Conservation (phyloP, 257 asterid genomes). For the Cynanchum wilfordii region DNA sequence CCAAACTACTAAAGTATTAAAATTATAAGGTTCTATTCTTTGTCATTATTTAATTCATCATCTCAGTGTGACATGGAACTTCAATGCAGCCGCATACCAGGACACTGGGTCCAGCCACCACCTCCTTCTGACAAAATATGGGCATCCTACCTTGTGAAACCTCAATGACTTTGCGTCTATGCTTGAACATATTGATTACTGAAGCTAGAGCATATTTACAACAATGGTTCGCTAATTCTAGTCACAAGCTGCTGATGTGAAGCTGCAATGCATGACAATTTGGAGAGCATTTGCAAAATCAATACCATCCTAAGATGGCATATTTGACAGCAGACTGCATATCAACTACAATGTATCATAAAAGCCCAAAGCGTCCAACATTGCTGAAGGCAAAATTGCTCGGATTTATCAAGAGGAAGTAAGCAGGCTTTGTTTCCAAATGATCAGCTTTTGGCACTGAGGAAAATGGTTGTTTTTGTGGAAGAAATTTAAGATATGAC, state of each 20-base stretch:
- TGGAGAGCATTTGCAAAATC: not conserved
- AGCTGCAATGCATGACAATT: not conserved
- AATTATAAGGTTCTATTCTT: not conserved
- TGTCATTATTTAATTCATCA: not conserved
- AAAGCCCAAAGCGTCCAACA: not conserved
- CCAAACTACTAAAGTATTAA: not conserved
- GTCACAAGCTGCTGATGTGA: not conserved
- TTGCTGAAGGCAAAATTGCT: not conserved
- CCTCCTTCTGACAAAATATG: constrained; percentile 82
- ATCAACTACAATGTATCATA: not conserved
- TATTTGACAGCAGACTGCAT: not conserved
- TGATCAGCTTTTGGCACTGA: not conserved
- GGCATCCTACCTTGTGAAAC: constrained; percentile 79
- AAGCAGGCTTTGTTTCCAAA: not conserved
- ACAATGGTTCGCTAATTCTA: not conserved
- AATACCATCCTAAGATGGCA: not conserved
- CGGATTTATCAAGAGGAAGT: not conserved
- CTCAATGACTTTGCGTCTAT: constrained; percentile 21
- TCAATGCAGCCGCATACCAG: constrained; percentile 78
- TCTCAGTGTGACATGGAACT: constrained; percentile 14
- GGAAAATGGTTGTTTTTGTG: not conserved
- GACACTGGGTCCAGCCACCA: constrained; percentile 90
- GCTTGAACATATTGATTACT: not conserved
- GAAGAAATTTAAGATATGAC: not conserved
- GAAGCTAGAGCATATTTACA: not conserved